These are phyloP conservation scores for Sporobolomyces pararoseus DNA, from an alignment of 768 basidiomycete genomes.

Conservation along the genomic window DNA sequence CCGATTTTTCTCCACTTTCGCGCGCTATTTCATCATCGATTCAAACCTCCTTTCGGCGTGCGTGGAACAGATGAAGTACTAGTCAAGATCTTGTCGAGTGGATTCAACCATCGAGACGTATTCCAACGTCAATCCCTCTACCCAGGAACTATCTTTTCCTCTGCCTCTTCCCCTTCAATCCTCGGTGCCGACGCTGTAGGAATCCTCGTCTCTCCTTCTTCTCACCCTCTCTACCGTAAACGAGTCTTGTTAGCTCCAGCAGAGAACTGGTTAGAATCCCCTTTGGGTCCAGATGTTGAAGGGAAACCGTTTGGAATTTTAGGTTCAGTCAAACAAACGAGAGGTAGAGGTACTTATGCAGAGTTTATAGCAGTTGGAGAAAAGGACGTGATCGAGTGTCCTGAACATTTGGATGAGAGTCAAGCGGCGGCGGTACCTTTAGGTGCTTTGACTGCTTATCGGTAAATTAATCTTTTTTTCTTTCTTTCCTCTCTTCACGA, in stretches of 20 bases:
- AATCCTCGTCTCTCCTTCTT: slow-evolving; percentile 33
- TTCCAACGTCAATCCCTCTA: slow-evolving; percentile 52
- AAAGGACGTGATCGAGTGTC: slow-evolving; percentile 60
- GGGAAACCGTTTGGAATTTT: slow-evolving; percentile 61
- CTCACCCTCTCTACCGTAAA: slow-evolving; percentile 29
- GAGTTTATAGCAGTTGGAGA: slow-evolving; percentile 72
- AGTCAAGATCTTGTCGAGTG: slow-evolving; percentile 55
- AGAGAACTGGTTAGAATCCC: slow-evolving; percentile 35
- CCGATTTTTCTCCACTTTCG: slow-evolving; percentile 60
- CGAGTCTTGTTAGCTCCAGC: slow-evolving; percentile 36
- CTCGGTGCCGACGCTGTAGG: slow-evolving; percentile 45
- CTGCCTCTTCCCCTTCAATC: slow-evolving; percentile 24
- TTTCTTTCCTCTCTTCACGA: not conserved
- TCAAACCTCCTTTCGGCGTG: no score
- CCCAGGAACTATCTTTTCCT: slow-evolving; percentile 42
- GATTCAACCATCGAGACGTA: slow-evolving; percentile 67
- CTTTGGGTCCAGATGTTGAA: slow-evolving; percentile 37
- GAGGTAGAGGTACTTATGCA: slow-evolving; percentile 62
- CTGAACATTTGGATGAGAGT: slow-evolving; percentile 61
- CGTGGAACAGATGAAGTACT: slow-evolving; percentile 58
- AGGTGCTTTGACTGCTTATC: slow-evolving; percentile 76
- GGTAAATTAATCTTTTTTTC: slow-evolving; percentile 53
- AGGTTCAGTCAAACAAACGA: slow-evolving; percentile 58
- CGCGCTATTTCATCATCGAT: no score
- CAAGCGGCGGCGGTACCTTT: slow-evolving; percentile 69